Evolutionary conservation across 306 rosid genomes (phyloP).

Genomic region (Acacia acuminata): DNA sequence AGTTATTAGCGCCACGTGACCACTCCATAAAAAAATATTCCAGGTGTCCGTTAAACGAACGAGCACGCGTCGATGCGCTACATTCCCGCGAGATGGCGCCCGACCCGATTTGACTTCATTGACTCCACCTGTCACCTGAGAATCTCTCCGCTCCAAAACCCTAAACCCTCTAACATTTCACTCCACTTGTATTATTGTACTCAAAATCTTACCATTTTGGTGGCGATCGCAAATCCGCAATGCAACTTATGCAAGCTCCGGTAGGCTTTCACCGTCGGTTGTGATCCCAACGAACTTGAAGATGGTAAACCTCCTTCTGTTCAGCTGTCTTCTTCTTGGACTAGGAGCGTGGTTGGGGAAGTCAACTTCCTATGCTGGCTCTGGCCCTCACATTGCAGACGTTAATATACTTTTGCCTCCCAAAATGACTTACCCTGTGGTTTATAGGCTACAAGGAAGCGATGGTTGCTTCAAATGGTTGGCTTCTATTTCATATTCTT

Average conservation of each 20-base stretch:
- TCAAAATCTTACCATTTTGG: background rate
- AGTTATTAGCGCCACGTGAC: background rate
- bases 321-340: slow-evolving; percentile 33
- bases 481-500: background rate
- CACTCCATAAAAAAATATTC: background rate
- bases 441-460: slow-evolving; percentile 84
- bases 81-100: background rate
- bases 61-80: background rate
- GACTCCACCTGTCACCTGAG: background rate
- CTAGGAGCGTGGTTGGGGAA: slow-evolving; percentile 21
- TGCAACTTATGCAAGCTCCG: background rate
- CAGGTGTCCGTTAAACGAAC: background rate
- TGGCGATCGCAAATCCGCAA: background rate
- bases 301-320: slow-evolving; percentile 35
- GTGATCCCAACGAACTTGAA: slow-evolving; percentile 1
- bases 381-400: slow-evolving; percentile 93
- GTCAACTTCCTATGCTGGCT: slow-evolving; percentile 42
- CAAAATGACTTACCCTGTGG: slow-evolving; percentile 79
- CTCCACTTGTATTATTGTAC: background rate
- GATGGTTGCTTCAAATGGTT: slow-evolving; percentile 97
- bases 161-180: slow-evolving; percentile 13
- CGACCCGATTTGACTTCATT: background rate
- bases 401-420: slow-evolving; percentile 86
- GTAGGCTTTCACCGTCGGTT: background rate
- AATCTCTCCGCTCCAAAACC: slow-evolving; percentile 15